Evolutionary conservation across 129 eudicot genomes (phyloP), one percentile per base, ranked within the genome.

Genomic region (Flaveria brownii): DNA sequence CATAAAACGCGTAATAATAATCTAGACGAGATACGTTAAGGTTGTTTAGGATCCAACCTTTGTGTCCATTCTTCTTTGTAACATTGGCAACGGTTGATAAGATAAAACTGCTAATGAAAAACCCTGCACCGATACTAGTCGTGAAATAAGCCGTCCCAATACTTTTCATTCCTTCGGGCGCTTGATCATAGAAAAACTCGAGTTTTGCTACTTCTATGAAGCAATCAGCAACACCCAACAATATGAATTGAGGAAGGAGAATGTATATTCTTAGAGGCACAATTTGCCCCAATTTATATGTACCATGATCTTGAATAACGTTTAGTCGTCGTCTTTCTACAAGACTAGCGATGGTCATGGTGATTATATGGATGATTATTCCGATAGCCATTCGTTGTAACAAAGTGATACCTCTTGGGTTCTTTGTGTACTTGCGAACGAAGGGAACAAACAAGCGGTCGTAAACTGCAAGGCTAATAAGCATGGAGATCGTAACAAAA

Each of bases 101-200:
- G 56, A 90, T 46, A 12, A 84, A 81, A 57, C 92, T 83, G 62
- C 96, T 87, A 39, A 87, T 77, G 59, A 87, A 90, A 73, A 36
- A 69, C 30, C 96, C 91, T 5, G 86, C 74, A 39, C 96, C 97
- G 7, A 89, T 13, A 72, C 89, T 88, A 1, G 86, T 84, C 0
- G 86, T 80, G 18, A 82, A 83, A 17, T 87, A 84, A 43, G 96
- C 85, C 3, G 89, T 80, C 22, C 97, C 97, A 7, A 89, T 80
- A 45, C 97, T 91, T 71, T 89, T 91, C 97, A 91, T 88, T 2
- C 86, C 89, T 63, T 91, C 86, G 0, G 95, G 97, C 14, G 91
- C 91, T 77, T 91, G 95, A 73, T 88, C 97, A 41, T 88, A 90
- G 85, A 91, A 91, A 23, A 91, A 77, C 78, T 91, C 94, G 16